Conservation (phyloP, 1,284 basidiomycete genomes). For the Moniliella sp. region DNA sequence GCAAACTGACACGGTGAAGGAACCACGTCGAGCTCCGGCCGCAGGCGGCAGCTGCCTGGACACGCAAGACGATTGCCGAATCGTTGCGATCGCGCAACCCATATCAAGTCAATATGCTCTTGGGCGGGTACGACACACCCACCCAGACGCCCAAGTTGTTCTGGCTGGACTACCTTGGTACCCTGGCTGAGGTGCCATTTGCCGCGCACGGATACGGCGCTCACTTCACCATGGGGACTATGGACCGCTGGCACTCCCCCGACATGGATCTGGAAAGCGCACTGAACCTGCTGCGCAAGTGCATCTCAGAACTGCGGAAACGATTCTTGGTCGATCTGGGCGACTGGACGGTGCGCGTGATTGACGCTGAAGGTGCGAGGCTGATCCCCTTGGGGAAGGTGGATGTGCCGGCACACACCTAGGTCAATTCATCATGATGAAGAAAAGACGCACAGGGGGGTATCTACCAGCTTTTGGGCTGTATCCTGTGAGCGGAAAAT, state of each 20-base stretch:
- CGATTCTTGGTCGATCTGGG: conserved; percentile 51
- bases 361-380: conserved; percentile 83
- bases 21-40: conserved; percentile 62
- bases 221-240: conserved; percentile 72
- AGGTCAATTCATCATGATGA: too few relatives aligned
- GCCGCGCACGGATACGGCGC: conserved; percentile 85
- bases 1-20: conserved; percentile 4
- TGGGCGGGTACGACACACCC: conserved; percentile 70
- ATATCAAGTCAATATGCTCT: conserved; percentile 73
- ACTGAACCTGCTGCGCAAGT: conserved; percentile 57
- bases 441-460: too few relatives aligned
- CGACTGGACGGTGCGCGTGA: conserved; percentile 66
- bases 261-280: conserved; percentile 64
- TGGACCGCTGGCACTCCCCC: conserved; percentile 60
- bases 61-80: conserved; percentile 67
- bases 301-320: conserved; percentile 67
- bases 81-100: conserved; percentile 68
- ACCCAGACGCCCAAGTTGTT: conserved; percentile 49
- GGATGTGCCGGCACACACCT: too few relatives aligned
- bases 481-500: too few relatives aligned
- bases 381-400: too few relatives aligned
- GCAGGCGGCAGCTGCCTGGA: conserved; percentile 75
- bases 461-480: too few relatives aligned
- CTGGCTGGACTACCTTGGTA: conserved; percentile 90
- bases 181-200: conserved; percentile 67